Evolutionary conservation across 805 yeast species (phyloP).

Genomic region (Sugiyamaella lignohabitans): DNA sequence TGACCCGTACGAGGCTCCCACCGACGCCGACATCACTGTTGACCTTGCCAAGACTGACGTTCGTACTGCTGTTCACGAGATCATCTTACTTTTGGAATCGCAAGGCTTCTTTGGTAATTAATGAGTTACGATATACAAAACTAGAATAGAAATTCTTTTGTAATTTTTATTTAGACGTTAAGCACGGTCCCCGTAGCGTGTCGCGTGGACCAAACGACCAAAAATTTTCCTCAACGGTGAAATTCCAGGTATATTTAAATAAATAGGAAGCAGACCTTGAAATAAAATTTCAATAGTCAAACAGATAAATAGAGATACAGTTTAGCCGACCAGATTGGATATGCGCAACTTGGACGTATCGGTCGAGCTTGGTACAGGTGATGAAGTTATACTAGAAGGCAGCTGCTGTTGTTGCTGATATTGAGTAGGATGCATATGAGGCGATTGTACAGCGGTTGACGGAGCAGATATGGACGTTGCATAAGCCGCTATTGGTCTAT

Average conservation of each 20-base stretch:
- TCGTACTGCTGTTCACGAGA: slow-evolving; percentile 65
- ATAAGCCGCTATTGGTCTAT: not conserved
- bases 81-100: slow-evolving; percentile 65
- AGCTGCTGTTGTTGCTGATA: not conserved
- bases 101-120: slow-evolving; percentile 67
- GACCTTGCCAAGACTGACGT: slow-evolving; percentile 51
- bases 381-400: too few relatives aligned
- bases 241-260: too few relatives aligned
- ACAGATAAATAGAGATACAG: too few relatives aligned
- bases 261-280: too few relatives aligned
- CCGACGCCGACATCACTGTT: slow-evolving; percentile 52
- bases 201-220: too few relatives aligned
- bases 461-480: not conserved
- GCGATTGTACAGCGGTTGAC: not conserved
- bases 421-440: not conserved
- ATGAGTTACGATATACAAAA: not conserved
- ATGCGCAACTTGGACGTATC: slow-evolving; percentile 9
- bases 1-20: slow-evolving; percentile 42
- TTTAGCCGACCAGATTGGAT: slow-evolving; percentile 9
- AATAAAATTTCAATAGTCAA: too few relatives aligned
- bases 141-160: not conserved
- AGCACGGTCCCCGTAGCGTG: not conserved
- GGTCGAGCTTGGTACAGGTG: not conserved
- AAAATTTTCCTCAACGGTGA: too few relatives aligned
- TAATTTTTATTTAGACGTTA: too few relatives aligned